Base-by-base conservation (phyloP, 306 rosid species). In the Canavalia ensiformis region DNA sequence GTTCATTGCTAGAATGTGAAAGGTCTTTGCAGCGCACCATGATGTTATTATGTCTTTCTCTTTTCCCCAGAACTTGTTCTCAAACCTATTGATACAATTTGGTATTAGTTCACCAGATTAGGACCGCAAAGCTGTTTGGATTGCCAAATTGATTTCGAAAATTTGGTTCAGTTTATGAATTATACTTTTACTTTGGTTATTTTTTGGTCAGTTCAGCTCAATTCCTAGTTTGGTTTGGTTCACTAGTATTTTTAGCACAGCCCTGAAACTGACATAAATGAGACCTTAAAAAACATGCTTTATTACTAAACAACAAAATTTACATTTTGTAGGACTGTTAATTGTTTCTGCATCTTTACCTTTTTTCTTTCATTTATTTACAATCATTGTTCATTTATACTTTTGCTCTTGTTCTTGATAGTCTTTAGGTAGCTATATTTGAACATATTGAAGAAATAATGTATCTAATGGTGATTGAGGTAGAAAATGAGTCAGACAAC, bases 301-400 rank as follows among this genome's bases (percentile, higher is more conserved):
- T 9, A 35, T 47, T 41, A 2, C 10, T 67, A 50, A 49, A 45
- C n/a, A 73, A 64, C 56, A 29, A 55, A 62, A 46, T 65, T 73
- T 46, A 45, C 7, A 39, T 74, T 52, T 12, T 59, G 28, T 33
- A 30, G 39, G 28, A 28, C 9, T 45, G 56, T 35, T 49, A 44
- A 18, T 62, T 60, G 35, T 1, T 60, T 69, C 44, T 51, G 9
- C 35, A 33, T 74, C 11, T 75, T 80, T 80, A 42, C 67, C 58
- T 54, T 9, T 57, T 49, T 45, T 42, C 52, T 62, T 76, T 52
- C 12, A 31, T 54, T 39, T 52, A 25, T 18, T 18, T 18, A 18
- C 42, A 6, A 8, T 3, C 44, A 39, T 37, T 8, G 11, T 44
- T 68, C 1, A 59, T 75, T 74, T 33, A n/a, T 39, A 74, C 57